phyloP scores from a whole-genome alignment of 306 rosid species.

The Citrullus colocynthis region DNA sequence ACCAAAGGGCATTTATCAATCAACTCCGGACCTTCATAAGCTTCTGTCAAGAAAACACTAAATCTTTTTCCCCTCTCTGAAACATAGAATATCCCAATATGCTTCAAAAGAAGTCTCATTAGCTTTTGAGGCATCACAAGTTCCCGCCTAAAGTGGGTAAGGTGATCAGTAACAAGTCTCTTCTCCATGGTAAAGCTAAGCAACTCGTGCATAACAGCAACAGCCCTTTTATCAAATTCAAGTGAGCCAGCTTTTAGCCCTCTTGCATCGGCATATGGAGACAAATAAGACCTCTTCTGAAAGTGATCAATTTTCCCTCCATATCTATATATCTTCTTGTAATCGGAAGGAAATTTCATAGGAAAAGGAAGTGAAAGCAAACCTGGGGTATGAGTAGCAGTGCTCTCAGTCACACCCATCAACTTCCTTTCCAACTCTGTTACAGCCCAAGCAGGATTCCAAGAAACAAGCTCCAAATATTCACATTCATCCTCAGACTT shows the following conservation, averaged over 20 bases:
- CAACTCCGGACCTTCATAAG: constrained; percentile 59
- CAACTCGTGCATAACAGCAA: constrained; percentile 80
- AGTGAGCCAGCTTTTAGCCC: constrained; percentile 52
- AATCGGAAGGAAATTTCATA: constrained; percentile 61
- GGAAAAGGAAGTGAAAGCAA: constrained; percentile 36
- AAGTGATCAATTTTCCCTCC: constrained; percentile 54
- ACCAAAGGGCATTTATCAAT: constrained; percentile 67
- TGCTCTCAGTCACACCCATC: constrained; percentile 14
- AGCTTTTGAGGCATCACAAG: constrained; percentile 86
- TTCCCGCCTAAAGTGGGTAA: constrained; percentile 75
- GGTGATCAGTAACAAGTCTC: constrained; percentile 82
- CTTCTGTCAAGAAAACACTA: constrained; percentile 65
- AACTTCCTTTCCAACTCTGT: constrained; percentile 72
- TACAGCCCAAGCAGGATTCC: constrained; percentile 73
- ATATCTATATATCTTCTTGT: constrained; percentile 37
- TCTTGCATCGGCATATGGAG: constrained; percentile 76
- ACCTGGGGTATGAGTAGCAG: constrained; percentile 24
- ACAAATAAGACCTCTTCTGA: constrained; percentile 59
- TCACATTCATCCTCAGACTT: constrained; percentile 36
- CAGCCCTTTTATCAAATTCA: constrained; percentile 84
- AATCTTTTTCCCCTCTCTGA: constrained; percentile 94
- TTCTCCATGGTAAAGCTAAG: constrained; percentile 73
- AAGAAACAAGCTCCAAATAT: constrained; percentile 64
- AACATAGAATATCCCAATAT: constrained; percentile 73
- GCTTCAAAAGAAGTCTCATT: constrained; percentile 82